phyloP scores from a whole-genome alignment of 78 protist genomes.

The Monosiga brevicollis region DNA sequence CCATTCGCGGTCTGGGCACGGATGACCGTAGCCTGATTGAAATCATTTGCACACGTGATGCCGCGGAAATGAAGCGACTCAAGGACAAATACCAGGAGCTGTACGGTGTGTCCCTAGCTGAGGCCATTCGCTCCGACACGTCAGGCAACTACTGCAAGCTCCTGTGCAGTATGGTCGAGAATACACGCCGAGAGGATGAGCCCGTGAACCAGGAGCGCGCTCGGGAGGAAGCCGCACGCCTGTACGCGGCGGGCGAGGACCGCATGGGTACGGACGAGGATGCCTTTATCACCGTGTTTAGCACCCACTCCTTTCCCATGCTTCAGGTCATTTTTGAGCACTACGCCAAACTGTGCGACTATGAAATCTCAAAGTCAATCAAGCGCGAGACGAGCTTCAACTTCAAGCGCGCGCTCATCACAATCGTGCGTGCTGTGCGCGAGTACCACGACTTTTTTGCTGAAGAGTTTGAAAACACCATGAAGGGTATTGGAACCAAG shows the following conservation, averaged over 20 bases:
- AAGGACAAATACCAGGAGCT: background rate
- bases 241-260: background rate
- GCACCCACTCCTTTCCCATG: background rate
- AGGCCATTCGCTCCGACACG: background rate
- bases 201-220: background rate
- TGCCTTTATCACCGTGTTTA: background rate
- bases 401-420: background rate
- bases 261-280: background rate
- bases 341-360: background rate
- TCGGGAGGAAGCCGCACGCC: background rate
- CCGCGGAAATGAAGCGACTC: background rate
- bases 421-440: background rate
- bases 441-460: background rate
- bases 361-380: background rate
- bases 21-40: background rate
- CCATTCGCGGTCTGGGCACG: background rate
- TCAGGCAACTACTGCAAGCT: background rate
- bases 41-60: conserved; percentile 2
- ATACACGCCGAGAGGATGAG: background rate
- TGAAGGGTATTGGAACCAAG: conserved; percentile 3
- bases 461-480: background rate
- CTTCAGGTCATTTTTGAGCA: background rate
- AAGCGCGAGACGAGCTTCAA: background rate
- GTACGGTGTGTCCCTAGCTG: background rate
- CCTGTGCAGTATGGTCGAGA: background rate